Conservation (phyloP, 176 grass and related monocot species). For the Juncus inflexus region DNA sequence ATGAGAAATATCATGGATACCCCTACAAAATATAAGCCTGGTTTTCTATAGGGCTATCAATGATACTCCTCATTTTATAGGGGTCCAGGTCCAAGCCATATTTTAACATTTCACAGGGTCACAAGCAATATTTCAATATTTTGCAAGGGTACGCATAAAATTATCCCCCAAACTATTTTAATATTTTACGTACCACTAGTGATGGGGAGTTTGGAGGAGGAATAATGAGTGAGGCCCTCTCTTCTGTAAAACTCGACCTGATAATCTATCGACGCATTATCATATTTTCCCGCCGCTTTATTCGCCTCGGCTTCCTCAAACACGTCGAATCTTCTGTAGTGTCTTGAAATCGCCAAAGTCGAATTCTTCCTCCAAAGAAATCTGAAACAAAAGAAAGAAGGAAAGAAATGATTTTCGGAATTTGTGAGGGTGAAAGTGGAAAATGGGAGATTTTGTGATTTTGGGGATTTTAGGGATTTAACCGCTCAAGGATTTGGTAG, state of each 20-base stretch:
- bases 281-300: conserved; percentile 93
- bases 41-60: too few relatives aligned
- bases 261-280: conserved; percentile 87
- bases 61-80: too few relatives aligned
- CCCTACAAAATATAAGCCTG: too few relatives aligned
- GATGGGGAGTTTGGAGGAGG: conserved; percentile 84
- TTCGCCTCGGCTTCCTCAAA: conserved; percentile 99
- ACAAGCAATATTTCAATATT: too few relatives aligned
- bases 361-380: conserved; percentile 94
- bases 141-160: too few relatives aligned
- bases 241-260: conserved; percentile 95
- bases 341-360: conserved; percentile 88
- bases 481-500: conserved; percentile 92
- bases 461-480: too few relatives aligned
- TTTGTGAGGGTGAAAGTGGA: conserved; percentile 1
- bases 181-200: conserved; percentile 50
- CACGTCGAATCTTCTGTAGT: conserved; percentile 96
- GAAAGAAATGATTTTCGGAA: conserved; percentile 21
- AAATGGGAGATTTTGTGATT: too few relatives aligned
- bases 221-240: conserved; percentile 95
- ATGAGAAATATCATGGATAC: too few relatives aligned
- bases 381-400: conserved; percentile 37
- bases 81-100: too few relatives aligned
- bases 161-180: too few relatives aligned
- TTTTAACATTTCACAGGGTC: too few relatives aligned